Evolutionary conservation across 75 land plant genomes (phyloP), one percentile per base, ranked within the genome.

Genomic region (Pinus albicaulis): DNA sequence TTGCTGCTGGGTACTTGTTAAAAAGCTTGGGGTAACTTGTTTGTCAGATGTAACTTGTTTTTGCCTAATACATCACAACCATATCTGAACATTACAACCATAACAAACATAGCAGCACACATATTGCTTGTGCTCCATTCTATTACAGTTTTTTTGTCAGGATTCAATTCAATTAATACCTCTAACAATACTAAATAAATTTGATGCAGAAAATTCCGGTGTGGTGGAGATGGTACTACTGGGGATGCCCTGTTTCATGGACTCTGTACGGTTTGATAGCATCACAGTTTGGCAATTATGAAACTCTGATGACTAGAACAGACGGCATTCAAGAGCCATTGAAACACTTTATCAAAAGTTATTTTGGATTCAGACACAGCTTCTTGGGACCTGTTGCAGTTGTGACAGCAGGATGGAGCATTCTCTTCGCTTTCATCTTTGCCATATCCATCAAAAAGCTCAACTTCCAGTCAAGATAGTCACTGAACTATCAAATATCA

Each of bases 151-250:
- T 6, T 28, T 7, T 44, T 41, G 44, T 41, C 44, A 41, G 44
- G 44, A 41, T 41, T 44, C 48, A 44, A 44, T 44, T 44, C 8
- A 7, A 44, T 44, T 6, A 44, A 44, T 7, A 44, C 1, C 48
- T 44, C 48, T 44, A 44, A 1, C 31, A 31, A 31, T 44, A 44
- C 7, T 44, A 0, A 44, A 44, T 44, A 5, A 44, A 44, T 44
- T 44, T 44, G 48, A 44, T 44, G 48, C 85, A 83, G 85, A 71
- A 44, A 12, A 81, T 83, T 34, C 85, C 85, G 13, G 74, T 53
- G 66, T 83, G 85, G 85, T 83, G 85, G 85, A 70, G 77, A 28
- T 83, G 85, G 85, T 82, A 76, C 59, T 81, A 76, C 75, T 83
- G 84, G 72, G 79, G 36, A 34, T 44, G 66, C 55, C 85, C 85